A percentile compares a stretch with the other conserved stretches of the same genome.
phyloP scores from a whole-genome alignment of 257 asterid genomes.

The Solanum chmielewskii region DNA sequence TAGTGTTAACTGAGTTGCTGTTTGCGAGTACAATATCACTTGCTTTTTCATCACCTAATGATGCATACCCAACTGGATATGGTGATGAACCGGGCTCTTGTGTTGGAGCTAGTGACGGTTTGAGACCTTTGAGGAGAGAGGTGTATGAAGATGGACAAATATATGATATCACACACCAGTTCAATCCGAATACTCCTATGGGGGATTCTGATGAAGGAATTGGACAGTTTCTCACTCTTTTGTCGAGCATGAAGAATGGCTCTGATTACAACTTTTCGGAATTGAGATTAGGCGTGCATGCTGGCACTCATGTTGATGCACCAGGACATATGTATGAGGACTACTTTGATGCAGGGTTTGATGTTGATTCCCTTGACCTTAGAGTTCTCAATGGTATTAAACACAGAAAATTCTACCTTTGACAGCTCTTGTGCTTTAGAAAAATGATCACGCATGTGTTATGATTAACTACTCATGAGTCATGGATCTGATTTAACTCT shows the following conservation, averaged over 20 bases:
- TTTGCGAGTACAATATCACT: constrained; percentile 6
- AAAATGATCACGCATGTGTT: not conserved
- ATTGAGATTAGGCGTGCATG: constrained; percentile 47
- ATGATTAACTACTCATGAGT: not conserved
- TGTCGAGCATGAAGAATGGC: constrained; percentile 69
- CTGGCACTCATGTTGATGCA: constrained; percentile 92
- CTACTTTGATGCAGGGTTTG: constrained; percentile 60
- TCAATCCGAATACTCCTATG: constrained; percentile 40
- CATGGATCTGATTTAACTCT: not conserved
- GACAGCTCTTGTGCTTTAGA: not conserved
- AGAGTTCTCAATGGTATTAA: constrained; percentile 54
- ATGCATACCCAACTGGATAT: constrained; percentile 40
- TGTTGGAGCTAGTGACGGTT: constrained; percentile 5
- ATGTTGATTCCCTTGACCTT: constrained; percentile 74
- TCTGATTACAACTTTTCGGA: constrained; percentile 74
- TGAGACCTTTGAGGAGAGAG: constrained; percentile 28
- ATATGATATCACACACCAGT: constrained; percentile 60
- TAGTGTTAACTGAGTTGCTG: constrained; percentile 18
- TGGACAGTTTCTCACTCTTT: constrained; percentile 40
- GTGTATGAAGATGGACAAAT: constrained; percentile 41
- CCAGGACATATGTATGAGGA: constrained; percentile 67
- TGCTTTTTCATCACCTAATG: constrained; percentile 11
- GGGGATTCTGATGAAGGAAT: constrained; percentile 45
- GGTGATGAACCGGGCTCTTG: constrained; percentile 27
- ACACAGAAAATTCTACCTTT: not conserved